A percentile compares a stretch with the other conserved stretches of the same genome.
These are phyloP conservation scores for Yarrowia sp. DNA, from an alignment of 805 yeast species.

Conservation along the genomic window DNA sequence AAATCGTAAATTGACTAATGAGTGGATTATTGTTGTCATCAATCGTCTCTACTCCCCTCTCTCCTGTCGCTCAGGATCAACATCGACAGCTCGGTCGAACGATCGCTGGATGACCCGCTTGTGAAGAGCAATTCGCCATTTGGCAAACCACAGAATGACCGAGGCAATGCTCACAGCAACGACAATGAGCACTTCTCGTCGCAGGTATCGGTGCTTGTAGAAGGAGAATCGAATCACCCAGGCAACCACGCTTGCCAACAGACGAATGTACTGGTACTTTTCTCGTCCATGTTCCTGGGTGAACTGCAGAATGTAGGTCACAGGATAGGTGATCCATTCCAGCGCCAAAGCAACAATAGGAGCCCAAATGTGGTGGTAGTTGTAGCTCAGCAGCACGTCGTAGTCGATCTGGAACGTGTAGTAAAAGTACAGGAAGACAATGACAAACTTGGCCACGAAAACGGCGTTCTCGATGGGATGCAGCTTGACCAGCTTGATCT, in stretches of 20 bases:
- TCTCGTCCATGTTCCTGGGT: neutral
- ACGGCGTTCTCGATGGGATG: slow-evolving; percentile 17
- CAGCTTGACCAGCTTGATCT: slow-evolving; percentile 9
- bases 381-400: neutral
- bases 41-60: neutral
- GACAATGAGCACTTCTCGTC: neutral
- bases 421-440: slow-evolving; percentile 1
- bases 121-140: neutral
- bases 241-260: neutral
- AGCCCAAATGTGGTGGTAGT: neutral
- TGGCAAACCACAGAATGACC: slow-evolving; percentile 4
- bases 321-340: slow-evolving; percentile 10
- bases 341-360: neutral
- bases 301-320: neutral
- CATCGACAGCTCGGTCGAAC: slow-evolving; percentile 3
- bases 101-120: slow-evolving; percentile 4
- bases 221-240: slow-evolving; percentile 1
- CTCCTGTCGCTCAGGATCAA: slow-evolving; percentile 1
- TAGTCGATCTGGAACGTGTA: neutral
- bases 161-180: neutral
- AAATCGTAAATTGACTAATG: too few relatives aligned
- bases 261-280: slow-evolving; percentile 6
- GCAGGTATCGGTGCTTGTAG: neutral
- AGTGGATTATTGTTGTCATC: neutral
- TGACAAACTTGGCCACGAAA: slow-evolving; percentile 3